Conservation (phyloP, 192 early-diverging fungal species). For the Dissophora globulifera region DNA sequence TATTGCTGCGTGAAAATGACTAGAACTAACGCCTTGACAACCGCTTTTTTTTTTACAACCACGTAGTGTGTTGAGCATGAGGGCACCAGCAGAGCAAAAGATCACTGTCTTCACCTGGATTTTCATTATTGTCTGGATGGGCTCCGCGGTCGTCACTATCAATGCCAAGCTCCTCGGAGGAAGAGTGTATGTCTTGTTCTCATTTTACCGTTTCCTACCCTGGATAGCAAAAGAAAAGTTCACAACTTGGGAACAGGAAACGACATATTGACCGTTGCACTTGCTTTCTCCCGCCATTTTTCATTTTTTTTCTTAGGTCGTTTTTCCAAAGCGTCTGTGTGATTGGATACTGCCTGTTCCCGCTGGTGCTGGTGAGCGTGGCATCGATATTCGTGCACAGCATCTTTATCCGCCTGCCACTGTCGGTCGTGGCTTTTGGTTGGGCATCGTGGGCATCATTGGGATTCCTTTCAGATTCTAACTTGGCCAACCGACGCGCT, state of each 20-base stretch:
- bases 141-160: slow-evolving; percentile 93
- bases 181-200: slow-evolving; percentile 68
- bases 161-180: slow-evolving; percentile 97
- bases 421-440: slow-evolving; percentile 79
- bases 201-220: too few species aligned
- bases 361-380: slow-evolving; percentile 84
- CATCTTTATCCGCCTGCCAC: slow-evolving; percentile 77
- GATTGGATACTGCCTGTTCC: slow-evolving; percentile 97
- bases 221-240: too few species aligned
- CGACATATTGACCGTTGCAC: too few species aligned
- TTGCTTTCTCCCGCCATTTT: not conserved
- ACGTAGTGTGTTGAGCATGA: slow-evolving; percentile 78
- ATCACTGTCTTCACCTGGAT: slow-evolving; percentile 89
- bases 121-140: slow-evolving; percentile 95
- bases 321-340: slow-evolving; percentile 98
- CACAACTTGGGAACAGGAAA: too few species aligned
- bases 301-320: slow-evolving; percentile 67
- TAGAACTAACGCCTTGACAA: not conserved
- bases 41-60: not conserved
- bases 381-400: slow-evolving; percentile 72
- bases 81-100: slow-evolving; percentile 82
- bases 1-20: too few species aligned
- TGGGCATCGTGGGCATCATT: slow-evolving; percentile 96
- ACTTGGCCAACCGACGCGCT: slow-evolving; percentile 84
- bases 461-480: slow-evolving; percentile 89